Conservation (phyloP, 208 protist genomes). For the Leishmania aethiopica region DNA sequence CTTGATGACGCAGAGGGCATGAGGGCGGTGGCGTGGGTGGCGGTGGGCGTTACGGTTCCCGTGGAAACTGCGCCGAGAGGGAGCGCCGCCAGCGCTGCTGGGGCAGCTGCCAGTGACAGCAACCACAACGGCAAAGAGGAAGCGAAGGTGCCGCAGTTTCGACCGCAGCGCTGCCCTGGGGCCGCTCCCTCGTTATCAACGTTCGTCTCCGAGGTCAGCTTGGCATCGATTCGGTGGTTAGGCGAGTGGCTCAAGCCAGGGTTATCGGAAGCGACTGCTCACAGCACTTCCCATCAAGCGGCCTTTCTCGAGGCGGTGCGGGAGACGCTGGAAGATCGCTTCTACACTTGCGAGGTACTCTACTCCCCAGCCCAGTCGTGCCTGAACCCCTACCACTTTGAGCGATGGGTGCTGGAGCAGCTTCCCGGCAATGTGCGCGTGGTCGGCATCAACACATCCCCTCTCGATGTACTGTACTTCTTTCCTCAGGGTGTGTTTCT, state of each 20-base stretch:
- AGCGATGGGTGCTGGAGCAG: constrained; percentile 53
- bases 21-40: constrained; percentile 19
- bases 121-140: not conserved
- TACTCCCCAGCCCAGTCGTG: constrained; percentile 41
- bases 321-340: constrained; percentile 26
- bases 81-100: not conserved
- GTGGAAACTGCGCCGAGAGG: not conserved
- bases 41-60: not conserved
- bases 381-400: constrained; percentile 42
- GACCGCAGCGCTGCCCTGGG: not conserved
- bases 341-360: constrained; percentile 43
- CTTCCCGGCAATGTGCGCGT: constrained; percentile 64
- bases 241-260: not conserved
- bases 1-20: not conserved
- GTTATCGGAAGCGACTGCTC: not conserved
- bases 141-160: not conserved
- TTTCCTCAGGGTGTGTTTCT: constrained; percentile 78
- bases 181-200: not conserved
- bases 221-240: not conserved
- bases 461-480: constrained; percentile 62
- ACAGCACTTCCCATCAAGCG: not conserved
- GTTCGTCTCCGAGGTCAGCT: not conserved
- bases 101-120: not conserved
- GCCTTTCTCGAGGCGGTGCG: constrained; percentile 30
- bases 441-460: constrained; percentile 68